Percentiles rank a stretch among this genome's conserved stretches.
Conservation (phyloP, 176 grass and related monocot species). For the Zoysia japonica region DNA sequence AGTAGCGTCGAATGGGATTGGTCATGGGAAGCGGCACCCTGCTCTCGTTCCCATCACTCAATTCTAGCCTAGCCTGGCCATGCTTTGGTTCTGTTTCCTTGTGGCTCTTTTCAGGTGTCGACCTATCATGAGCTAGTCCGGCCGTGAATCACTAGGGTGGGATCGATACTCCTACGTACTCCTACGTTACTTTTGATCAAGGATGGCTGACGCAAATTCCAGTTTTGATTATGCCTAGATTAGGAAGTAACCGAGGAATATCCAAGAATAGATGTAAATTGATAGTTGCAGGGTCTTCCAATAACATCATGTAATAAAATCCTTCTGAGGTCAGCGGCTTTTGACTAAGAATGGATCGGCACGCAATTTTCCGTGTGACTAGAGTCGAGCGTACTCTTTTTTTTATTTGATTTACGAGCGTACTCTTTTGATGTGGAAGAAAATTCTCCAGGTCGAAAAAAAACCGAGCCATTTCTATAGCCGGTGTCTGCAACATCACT, state of each 20-base stretch:
- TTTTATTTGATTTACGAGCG: too few relatives aligned
- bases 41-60: slow-evolving; percentile 36
- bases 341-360: too few relatives aligned
- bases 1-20: slow-evolving; percentile 43
- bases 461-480: too few relatives aligned
- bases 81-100: neutral
- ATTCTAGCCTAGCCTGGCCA: neutral
- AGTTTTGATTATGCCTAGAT: neutral
- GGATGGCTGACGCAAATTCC: neutral
- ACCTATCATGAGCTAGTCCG: slow-evolving; percentile 19
- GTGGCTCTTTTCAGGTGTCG: slow-evolving; percentile 39
- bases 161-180: neutral
- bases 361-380: too few relatives aligned
- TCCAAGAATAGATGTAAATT: neutral
- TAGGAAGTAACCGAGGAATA: neutral
- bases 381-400: too few relatives aligned
- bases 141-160: neutral
- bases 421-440: too few relatives aligned
- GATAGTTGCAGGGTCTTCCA: neutral
- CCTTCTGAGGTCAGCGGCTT: too few relatives aligned
- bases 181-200: neutral
- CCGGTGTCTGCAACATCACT: neutral
- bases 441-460: too few relatives aligned
- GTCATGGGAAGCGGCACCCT: slow-evolving; percentile 28
- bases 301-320: neutral